Base-by-base conservation (phyloP, 805 yeast genomes). In the Peterozyma xylosa region DNA sequence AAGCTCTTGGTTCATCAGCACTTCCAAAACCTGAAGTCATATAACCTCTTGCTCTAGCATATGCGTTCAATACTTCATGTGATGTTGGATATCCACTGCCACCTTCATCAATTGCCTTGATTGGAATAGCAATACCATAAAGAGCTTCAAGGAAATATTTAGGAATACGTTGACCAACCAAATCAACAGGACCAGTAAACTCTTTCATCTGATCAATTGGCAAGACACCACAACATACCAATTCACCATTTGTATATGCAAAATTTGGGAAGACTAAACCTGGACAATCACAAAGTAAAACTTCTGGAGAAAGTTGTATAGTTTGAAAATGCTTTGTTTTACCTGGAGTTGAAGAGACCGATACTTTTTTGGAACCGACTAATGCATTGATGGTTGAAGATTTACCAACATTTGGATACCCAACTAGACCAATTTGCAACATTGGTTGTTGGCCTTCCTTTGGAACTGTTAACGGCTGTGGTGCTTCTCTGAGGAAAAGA, bases 281-380 rank as follows among this genome's bases (percentile, higher is more conserved):
- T 2, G 99, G 99, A 71, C 99, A 93, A 73, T 93, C 99, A 66
- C 98, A 93, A 42, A 93, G 71, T 52, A 89, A 73, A 2, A 93
- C 93, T 33, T 83, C 74, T 42, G 84, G 86, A 1, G 96, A 79
- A 38, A 93, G 73, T 58, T 79, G 77, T 49, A 93, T 90, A 1
- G 99, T 93, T 70, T 93, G 99, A 74, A 93, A 93, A 72, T 93
- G 99, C 62, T 93, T 93, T 11, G 99, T 93, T 62, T 93, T 93
- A 69, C 99, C 99, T 11, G 99, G 99, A 1, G 99, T 93, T 1
- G 98, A 74, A 2, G 98, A 91, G 34, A 93, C 99, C 2, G 97
- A 89, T n/a, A 93, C 99, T 62, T 87, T 90, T 59, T 93, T 93
- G 15, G 97, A 80, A 11, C 99, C 99, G 38, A 91, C 93, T 36